Conservation (phyloP, 208 protist species). For the Leishmania mexicana region DNA sequence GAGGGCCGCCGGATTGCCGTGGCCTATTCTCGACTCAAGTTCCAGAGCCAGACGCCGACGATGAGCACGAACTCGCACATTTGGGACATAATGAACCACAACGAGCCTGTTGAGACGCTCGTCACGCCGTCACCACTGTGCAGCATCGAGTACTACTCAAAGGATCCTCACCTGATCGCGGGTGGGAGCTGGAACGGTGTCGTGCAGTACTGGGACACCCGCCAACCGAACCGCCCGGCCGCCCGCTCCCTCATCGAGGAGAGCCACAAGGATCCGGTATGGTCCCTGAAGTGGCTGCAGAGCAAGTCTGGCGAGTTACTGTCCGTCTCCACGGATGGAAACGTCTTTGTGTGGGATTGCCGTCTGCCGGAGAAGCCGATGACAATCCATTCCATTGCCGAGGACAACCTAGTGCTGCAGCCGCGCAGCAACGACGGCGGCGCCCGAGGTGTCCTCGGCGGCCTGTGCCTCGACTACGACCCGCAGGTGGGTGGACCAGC, state of each 20-base stretch:
- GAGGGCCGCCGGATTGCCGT: slow-evolving; percentile 94
- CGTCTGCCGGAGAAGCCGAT: slow-evolving; percentile 92
- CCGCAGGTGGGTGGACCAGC: slow-evolving; percentile 91
- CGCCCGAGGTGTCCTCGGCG: slow-evolving; percentile 89
- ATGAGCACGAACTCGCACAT: slow-evolving; percentile 96
- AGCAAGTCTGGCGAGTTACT: slow-evolving; percentile 96
- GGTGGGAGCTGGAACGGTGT: slow-evolving; percentile 98
- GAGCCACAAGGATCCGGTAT: slow-evolving; percentile 97
- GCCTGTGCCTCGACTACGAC: slow-evolving; percentile 96
- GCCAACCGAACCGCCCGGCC: slow-evolving; percentile 88
- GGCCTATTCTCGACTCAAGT: slow-evolving; percentile 94
- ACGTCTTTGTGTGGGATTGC: slow-evolving; percentile 96
- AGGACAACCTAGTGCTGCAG: slow-evolving; percentile 87
- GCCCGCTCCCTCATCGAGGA: slow-evolving; percentile 94
- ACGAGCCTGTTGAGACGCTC: slow-evolving; percentile 93
- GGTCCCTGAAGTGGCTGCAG: slow-evolving; percentile 95
- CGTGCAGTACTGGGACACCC: slow-evolving; percentile 96
- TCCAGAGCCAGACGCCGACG: slow-evolving; percentile 91
- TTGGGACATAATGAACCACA: slow-evolving; percentile 98
- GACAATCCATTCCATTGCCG: slow-evolving; percentile 81
- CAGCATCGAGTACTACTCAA: slow-evolving; percentile 96
- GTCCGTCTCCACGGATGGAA: slow-evolving; percentile 95
- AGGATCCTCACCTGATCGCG: slow-evolving; percentile 95
- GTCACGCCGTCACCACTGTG: slow-evolving; percentile 93
- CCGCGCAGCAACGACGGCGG: slow-evolving; percentile 92